A percentile compares a stretch with the other conserved stretches of the same genome.
These are phyloP conservation scores for Aspergillus wentii DNA, from an alignment of 495 filamentous ascomycete genomes.

Conservation along the genomic window DNA sequence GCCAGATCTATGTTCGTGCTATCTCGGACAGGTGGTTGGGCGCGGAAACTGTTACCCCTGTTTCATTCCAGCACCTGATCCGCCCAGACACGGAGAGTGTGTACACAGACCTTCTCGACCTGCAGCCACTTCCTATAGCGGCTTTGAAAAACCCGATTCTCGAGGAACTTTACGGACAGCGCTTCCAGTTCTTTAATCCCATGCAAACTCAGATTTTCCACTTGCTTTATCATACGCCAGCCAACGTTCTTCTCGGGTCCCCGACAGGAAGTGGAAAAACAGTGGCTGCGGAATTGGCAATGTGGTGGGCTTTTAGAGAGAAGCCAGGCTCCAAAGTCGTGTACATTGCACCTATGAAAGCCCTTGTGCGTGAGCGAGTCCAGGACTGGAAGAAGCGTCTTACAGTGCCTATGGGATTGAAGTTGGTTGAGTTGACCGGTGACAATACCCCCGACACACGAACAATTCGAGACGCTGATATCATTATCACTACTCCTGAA, in stretches of 20 bases:
- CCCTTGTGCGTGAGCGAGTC: conserved; percentile 92
- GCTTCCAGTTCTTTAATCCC: conserved; percentile 95
- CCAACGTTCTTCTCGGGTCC: conserved; percentile 93
- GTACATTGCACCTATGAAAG: conserved; percentile 99
- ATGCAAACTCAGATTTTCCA: conserved; percentile 99
- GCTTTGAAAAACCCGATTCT: conserved; percentile 83
- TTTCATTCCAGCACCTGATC: conserved; percentile 98
- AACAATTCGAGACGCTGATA: conserved; percentile 90
- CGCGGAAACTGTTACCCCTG: conserved; percentile 89
- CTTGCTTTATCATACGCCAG: conserved; percentile 81
- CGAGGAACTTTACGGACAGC: conserved; percentile 80
- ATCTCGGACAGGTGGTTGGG: conserved; percentile 96
- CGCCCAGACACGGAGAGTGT: conserved; percentile 95
- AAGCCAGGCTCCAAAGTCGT: conserved; percentile 96
- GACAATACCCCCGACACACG: conserved; percentile 97
- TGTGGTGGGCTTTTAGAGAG: conserved; percentile 99
- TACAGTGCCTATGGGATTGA: conserved; percentile 78
- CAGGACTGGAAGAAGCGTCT: conserved; percentile 89
- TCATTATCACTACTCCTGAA: conserved; percentile 97
- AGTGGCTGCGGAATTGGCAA: conserved; percentile 91
- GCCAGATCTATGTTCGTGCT: conserved; percentile 91
- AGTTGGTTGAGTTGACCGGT: conserved; percentile 92
- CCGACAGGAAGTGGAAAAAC: conserved; percentile 98
- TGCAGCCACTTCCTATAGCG: conserved; percentile 84
- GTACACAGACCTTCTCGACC: conserved; percentile 87